phyloP scores from a whole-genome alignment of 2,329 filamentous ascomycete genomes.

The Cladophialophora immunda region DNA sequence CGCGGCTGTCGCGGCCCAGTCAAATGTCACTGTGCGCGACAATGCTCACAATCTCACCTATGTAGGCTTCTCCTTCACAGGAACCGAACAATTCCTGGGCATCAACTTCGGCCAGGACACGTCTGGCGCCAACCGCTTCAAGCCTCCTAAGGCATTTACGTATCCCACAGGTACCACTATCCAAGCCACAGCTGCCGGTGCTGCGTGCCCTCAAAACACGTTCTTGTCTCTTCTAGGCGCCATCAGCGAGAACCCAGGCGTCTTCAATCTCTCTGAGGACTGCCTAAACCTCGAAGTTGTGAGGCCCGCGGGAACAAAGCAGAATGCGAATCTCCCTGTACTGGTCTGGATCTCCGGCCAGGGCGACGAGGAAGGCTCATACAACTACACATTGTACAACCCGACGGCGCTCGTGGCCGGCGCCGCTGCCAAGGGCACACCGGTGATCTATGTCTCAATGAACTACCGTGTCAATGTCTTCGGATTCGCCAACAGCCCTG shows the following conservation, averaged over 20 bases:
- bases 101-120: slow-evolving; percentile 45
- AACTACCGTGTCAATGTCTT: slow-evolving; percentile 44
- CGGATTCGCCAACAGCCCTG: slow-evolving; percentile 46
- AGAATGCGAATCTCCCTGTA: slow-evolving; percentile 43
- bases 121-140: slow-evolving; percentile 43
- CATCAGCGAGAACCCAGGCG: slow-evolving; percentile 21
- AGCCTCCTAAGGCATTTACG: slow-evolving; percentile 40
- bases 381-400: slow-evolving; percentile 27
- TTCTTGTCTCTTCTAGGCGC: slow-evolving; percentile 19
- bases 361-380: slow-evolving; percentile 25
- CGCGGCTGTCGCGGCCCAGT: slow-evolving; percentile 18
- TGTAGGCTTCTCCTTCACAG: slow-evolving; percentile 36
- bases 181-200: slow-evolving; percentile 39
- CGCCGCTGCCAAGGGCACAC: slow-evolving; percentile 25
- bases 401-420: slow-evolving; percentile 32
- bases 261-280: slow-evolving; percentile 45
- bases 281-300: slow-evolving; percentile 46
- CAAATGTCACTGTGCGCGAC: slow-evolving; percentile 23
- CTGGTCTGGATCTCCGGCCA: slow-evolving; percentile 43
- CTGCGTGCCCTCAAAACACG: slow-evolving; percentile 40
- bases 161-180: slow-evolving; percentile 40
- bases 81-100: slow-evolving; percentile 42
- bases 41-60: slow-evolving; percentile 34
- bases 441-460: slow-evolving; percentile 33
- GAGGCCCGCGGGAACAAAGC: slow-evolving; percentile 24